These are phyloP conservation scores for Aurantiochytrium sp. DNA, from an alignment of 108 stramenopile genomes.

Conservation along the genomic window DNA sequence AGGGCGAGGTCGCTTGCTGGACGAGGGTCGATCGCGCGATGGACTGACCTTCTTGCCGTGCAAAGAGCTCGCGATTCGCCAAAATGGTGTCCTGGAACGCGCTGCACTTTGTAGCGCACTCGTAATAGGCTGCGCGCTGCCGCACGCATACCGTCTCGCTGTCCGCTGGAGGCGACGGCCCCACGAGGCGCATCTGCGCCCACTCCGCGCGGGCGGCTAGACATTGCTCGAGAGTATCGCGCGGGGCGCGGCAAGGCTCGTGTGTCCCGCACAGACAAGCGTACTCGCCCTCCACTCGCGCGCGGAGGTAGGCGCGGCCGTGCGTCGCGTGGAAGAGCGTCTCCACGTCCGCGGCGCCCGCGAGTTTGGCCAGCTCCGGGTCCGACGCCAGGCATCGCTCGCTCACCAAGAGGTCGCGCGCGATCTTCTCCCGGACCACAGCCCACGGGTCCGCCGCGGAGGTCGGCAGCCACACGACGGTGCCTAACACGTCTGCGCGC, in stretches of 20 bases:
- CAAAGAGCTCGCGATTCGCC: background rate
- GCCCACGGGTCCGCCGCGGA: background rate
- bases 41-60: no score
- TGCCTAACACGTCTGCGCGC: background rate
- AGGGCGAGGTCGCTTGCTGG: background rate
- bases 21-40: background rate
- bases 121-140: background rate
- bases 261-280: background rate
- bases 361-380: background rate
- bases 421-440: background rate
- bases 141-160: background rate
- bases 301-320: background rate
- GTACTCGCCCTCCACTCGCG: background rate
- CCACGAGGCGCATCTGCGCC: background rate
- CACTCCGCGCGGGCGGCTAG: background rate
- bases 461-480: background rate
- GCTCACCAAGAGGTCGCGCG: background rate
- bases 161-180: background rate
- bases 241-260: background rate
- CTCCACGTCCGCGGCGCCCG: background rate
- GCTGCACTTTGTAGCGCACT: background rate
- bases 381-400: background rate
- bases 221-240: background rate
- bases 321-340: background rate
- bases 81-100: background rate